These are phyloP conservation scores for Flagelloscypha sp. DNA, from an alignment of 768 basidiomycete genomes.

Conservation along the genomic window DNA sequence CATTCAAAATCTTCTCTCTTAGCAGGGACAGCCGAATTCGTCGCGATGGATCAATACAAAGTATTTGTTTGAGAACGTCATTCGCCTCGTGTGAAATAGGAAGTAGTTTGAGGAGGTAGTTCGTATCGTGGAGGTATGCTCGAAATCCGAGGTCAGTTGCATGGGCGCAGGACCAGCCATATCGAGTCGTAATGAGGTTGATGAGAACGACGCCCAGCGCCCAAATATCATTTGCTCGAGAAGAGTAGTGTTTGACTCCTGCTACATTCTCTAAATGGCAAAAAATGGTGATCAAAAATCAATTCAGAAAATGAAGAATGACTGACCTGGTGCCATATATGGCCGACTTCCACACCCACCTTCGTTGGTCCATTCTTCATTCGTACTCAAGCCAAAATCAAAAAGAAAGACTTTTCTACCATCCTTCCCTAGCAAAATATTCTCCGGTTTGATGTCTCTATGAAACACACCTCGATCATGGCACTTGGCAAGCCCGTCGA, in stretches of 20 bases:
- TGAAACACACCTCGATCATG: constrained; percentile 53
- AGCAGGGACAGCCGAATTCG: constrained; percentile 60
- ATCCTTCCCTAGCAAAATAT: constrained; percentile 51
- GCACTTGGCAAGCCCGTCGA: constrained; percentile 72
- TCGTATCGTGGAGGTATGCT: constrained; percentile 22
- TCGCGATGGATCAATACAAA: constrained; percentile 12
- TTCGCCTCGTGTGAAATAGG: constrained; percentile 41
- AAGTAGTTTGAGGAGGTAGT: constrained; percentile 41
- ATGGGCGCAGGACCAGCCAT: constrained; percentile 43
- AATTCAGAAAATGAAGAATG: neutral
- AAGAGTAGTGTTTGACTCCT: constrained; percentile 14
- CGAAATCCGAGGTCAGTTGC: constrained; percentile 2
- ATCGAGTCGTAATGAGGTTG: constrained; percentile 44
- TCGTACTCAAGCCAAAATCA: constrained; percentile 71
- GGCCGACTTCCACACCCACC: constrained; percentile 52
- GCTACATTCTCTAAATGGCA: constrained; percentile 6
- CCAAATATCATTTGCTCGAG: constrained; percentile 30
- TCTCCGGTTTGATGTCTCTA: constrained; percentile 77
- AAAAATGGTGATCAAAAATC: neutral
- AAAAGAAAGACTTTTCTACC: constrained; percentile 52
- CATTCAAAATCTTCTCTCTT: constrained; percentile 41
- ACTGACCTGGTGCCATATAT: constrained; percentile 38
- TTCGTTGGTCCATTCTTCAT: constrained; percentile 33
- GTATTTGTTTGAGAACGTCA: constrained; percentile 36
- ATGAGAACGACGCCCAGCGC: constrained; percentile 41